phyloP scores from a whole-genome alignment of 495 filamentous ascomycete genomes.

The Tetracladium setigerum region DNA sequence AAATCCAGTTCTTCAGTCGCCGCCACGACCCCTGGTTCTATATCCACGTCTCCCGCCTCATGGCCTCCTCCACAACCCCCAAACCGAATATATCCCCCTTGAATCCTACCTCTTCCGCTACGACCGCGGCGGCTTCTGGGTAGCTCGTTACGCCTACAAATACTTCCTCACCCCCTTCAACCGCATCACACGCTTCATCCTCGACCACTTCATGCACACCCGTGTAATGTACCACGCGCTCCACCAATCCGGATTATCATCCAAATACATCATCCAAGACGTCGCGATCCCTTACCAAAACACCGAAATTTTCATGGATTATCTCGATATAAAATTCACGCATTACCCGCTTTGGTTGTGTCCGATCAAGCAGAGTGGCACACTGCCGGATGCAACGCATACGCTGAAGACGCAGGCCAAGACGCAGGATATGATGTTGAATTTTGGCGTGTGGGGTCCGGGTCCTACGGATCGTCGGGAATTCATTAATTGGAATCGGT shows the following conservation, averaged over 20 bases:
- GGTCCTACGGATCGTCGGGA: conserved; percentile 28
- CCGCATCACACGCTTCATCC: conserved; percentile 44
- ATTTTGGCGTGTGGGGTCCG: conserved; percentile 48
- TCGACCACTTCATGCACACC: conserved; percentile 56
- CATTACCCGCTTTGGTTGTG: conserved; percentile 55
- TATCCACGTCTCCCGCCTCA: conserved; percentile 32
- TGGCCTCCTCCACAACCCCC: background rate
- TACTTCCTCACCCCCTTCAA: conserved; percentile 51
- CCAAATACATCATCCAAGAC: conserved; percentile 48
- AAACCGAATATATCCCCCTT: conserved; percentile 39
- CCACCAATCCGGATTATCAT: conserved; percentile 41
- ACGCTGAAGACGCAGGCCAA: conserved; percentile 16
- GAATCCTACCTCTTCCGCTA: conserved; percentile 54
- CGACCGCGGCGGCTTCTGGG: conserved; percentile 54
- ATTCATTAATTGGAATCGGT: conserved; percentile 51
- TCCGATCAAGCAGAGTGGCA: conserved; percentile 36
- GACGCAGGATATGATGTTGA: conserved; percentile 37
- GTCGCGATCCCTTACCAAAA: conserved; percentile 43
- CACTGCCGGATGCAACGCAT: conserved; percentile 36
- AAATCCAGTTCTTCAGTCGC: conserved; percentile 33
- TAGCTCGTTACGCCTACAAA: conserved; percentile 41
- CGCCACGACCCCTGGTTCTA: conserved; percentile 47
- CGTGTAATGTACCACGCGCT: conserved; percentile 53
- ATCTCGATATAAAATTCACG: conserved; percentile 32
- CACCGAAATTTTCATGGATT: conserved; percentile 40